Conservation (phyloP, 2,329 filamentous ascomycete genomes). For the Talaromyces pinophilus region DNA sequence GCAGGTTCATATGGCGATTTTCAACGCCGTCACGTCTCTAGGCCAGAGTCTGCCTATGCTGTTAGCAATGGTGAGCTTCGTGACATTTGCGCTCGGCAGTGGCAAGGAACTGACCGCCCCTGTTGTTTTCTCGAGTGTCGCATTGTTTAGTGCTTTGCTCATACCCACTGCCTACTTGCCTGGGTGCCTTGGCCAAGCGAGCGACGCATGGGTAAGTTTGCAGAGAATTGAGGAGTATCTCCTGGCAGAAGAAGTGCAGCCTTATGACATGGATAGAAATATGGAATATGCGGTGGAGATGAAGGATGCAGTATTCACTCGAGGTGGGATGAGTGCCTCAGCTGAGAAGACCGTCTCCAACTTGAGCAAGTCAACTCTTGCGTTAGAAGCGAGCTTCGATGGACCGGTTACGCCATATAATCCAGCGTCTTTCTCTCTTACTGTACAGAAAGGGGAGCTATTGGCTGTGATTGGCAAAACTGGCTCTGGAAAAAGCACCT, state of each 20-base stretch:
- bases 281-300: slow-evolving; percentile 9
- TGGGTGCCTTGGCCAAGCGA: slow-evolving; percentile 1
- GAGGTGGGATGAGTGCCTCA: slow-evolving; percentile 1
- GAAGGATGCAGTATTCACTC: slow-evolving; percentile 1
- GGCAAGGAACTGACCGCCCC: not conserved
- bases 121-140: slow-evolving; percentile 10
- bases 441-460: not conserved
- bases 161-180: slow-evolving; percentile 7
- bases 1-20: not conserved
- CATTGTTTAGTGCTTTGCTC: slow-evolving; percentile 7
- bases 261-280: slow-evolving; percentile 4
- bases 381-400: not conserved
- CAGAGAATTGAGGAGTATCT: slow-evolving; percentile 13
- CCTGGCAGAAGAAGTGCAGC: slow-evolving; percentile 8
- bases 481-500: slow-evolving; percentile 14
- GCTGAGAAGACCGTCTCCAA: not conserved
- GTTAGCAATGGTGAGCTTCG: slow-evolving; percentile 8
- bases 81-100: not conserved
- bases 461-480: slow-evolving; percentile 8
- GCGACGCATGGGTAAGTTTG: not conserved
- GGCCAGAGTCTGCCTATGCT: slow-evolving; percentile 2
- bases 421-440: not conserved
- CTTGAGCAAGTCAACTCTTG: not conserved
- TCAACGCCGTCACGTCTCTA: slow-evolving; percentile 1
- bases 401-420: not conserved